Base-by-base conservation (phyloP, 148 eudicot genomes). In the Camellia sinensis region DNA sequence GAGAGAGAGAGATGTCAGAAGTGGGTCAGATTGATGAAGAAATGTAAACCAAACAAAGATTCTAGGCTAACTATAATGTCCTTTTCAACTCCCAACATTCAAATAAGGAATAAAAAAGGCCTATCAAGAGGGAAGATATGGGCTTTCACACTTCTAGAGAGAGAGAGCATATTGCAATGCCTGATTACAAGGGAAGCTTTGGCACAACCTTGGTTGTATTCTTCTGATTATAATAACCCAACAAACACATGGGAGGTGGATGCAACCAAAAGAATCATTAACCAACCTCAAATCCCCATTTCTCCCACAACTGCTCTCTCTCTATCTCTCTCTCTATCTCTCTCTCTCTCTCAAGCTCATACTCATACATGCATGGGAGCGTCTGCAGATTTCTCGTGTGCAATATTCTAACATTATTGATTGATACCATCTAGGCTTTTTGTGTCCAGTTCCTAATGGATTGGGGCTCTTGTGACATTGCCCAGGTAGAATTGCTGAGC, bases 171-270 rank as follows among this genome's bases (percentile, higher is more conserved):
- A 85, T 82, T 82, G 63, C 52, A 29, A 44, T 3, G 78, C 83
- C 74, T 66, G 77, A 72, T 75, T 71, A 79, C 40, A 65, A 48
- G 80, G 83, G 57, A 70, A 56, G 56, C 40, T 60, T 80, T 77
- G 75, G 59, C 80, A 56, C 73, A 72, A 80, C 75, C n/a, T n/a
- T 53, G 53, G 19, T 44, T 68, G 82, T 73, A 9, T 82, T 70
- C 66, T 80, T 77, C 73, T 77, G 76, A 86, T 43, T 80, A 80
- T 54, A 76, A 66, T 65, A 86, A 18, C 54, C 82, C 71, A 62
- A 53, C 52, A 29, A 19, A 85, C 86, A 83, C 85, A 86, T 86
- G 84, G 83, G 57, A 65, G 66, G 73, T 83, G 78, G 81, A 71
- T 73, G 82, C 81, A 21, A 77, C 71, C 18, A 5, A 74, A 53